These are phyloP conservation scores for Starmerella khaoyaiensis DNA, from an alignment of 805 yeast genomes.

Conservation along the genomic window DNA sequence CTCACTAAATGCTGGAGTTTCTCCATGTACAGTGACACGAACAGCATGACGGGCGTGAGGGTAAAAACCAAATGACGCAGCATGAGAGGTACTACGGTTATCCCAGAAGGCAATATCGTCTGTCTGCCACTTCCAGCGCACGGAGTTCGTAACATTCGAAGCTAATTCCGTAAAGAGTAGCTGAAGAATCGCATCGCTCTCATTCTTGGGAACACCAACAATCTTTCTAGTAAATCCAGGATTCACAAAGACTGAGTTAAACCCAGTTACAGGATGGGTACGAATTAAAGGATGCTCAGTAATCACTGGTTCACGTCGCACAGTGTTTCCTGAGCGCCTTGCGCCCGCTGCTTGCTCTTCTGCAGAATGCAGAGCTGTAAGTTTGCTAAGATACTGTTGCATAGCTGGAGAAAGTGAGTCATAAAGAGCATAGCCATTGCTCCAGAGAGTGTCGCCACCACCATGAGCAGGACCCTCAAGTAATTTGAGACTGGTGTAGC, in stretches of 20 bases:
- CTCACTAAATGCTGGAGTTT: conserved; percentile 38
- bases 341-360: conserved; percentile 48
- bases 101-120: conserved; percentile 67
- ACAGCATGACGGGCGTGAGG: conserved; percentile 59
- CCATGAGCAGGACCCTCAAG: conserved; percentile 46
- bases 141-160: conserved; percentile 45
- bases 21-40: conserved; percentile 64
- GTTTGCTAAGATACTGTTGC: conserved; percentile 35
- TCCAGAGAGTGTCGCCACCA: conserved; percentile 44
- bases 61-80: conserved; percentile 63
- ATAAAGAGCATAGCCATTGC: conserved; percentile 41
- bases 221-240: conserved; percentile 50
- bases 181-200: conserved; percentile 44
- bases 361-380: conserved; percentile 56
- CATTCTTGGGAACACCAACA: conserved; percentile 55
- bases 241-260: conserved; percentile 48
- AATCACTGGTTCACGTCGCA: conserved; percentile 50
- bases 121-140: conserved; percentile 60
- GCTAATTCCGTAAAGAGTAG: conserved; percentile 43
- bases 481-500: conserved; percentile 41
- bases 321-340: conserved; percentile 44
- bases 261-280: conserved; percentile 57
- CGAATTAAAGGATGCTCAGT: conserved; percentile 59
- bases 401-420: conserved; percentile 38
- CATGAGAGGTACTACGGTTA: conserved; percentile 56